These are phyloP conservation scores for Anthracocystis panici-leucophaei DNA, from an alignment of 1,284 basidiomycete species.

Conservation along the genomic window DNA sequence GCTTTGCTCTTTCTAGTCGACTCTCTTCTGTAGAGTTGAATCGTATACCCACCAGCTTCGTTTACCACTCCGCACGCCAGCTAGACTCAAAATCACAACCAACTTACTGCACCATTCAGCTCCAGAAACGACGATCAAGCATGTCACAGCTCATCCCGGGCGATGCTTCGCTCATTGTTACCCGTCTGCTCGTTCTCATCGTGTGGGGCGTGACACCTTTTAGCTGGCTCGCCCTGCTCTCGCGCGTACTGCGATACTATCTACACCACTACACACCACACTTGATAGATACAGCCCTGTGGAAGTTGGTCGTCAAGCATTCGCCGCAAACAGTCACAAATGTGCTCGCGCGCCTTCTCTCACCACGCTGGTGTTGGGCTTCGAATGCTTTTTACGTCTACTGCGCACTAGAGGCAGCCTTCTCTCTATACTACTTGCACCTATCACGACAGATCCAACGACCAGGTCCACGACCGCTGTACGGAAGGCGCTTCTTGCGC, in stretches of 20 bases:
- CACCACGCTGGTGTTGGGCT: slow-evolving; percentile 19
- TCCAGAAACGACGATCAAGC: neutral
- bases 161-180: slow-evolving; percentile 50
- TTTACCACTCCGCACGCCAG: neutral
- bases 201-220: slow-evolving; percentile 61
- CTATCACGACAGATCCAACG: slow-evolving; percentile 45
- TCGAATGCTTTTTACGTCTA: slow-evolving; percentile 40
- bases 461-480: slow-evolving; percentile 43
- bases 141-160: slow-evolving; percentile 51
- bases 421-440: slow-evolving; percentile 62
- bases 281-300: slow-evolving; percentile 20
- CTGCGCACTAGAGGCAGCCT: slow-evolving; percentile 44
- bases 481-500: slow-evolving; percentile 46
- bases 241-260: slow-evolving; percentile 20
- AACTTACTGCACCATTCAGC: neutral
- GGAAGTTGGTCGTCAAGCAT: slow-evolving; percentile 10
- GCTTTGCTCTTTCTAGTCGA: slow-evolving; percentile 1
- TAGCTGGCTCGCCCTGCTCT: slow-evolving; percentile 48
- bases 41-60: too few species aligned
- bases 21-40: neutral
- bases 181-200: slow-evolving; percentile 43
- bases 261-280: slow-evolving; percentile 8
- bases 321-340: slow-evolving; percentile 11
- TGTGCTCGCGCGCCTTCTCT: slow-evolving; percentile 5
- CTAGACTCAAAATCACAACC: neutral